Evolutionary conservation across 2,329 filamentous ascomycete genomes (phyloP), one percentile per base, ranked within the genome.

Genomic region (Ophiostoma montium): DNA sequence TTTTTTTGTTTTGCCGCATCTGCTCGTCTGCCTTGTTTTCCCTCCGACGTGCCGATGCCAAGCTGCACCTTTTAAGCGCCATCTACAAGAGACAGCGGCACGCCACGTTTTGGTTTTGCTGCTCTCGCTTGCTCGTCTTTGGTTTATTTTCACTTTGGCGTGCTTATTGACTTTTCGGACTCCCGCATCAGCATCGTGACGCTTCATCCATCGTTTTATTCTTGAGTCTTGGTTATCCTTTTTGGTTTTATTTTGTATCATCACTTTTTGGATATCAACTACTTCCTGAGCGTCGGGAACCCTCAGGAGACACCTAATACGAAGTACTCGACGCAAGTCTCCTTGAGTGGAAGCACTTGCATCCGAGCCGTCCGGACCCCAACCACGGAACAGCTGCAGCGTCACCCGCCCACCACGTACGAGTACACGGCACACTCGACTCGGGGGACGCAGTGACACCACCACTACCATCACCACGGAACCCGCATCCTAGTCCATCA

Each of bases 401-500:
- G 4, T 3, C 9, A 8, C 8, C 30, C 21, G n/a, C 19, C 21
- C 3, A n/a, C 13, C 41, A 30, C 12, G 5, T 30, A 31, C 27
- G 13, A 16, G 16, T 9, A 38, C 16, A 31, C 10, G 16, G 11
- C 19, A n/a, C 19, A 27, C 23, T 16, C 39, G 39, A 30, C n/a
- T 31, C 27, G 33, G 8, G 5, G 8, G 10, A 30, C 21, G 6
- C 23, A 30, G 3, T 11, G 19, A 30, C 39, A 23, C 9, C n/a
- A 23, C 10, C 18, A 15, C n/a, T n/a, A n/a, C n/a, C n/a, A n/a
- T n/a, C n/a, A n/a, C n/a, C n/a, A n/a, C n/a, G n/a, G n/a, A n/a
- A n/a, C 23, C 23, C 32, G 16, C 32, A 35, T 5, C 43, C 16
- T 7, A 45, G 12, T n/a, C 38, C 59, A 63, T 49, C 53, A 75